Evolutionary conservation across 768 basidiomycete genomes (phyloP), one percentile per base, ranked within the genome.

Genomic region (Dioszegia aurantiaca): DNA sequence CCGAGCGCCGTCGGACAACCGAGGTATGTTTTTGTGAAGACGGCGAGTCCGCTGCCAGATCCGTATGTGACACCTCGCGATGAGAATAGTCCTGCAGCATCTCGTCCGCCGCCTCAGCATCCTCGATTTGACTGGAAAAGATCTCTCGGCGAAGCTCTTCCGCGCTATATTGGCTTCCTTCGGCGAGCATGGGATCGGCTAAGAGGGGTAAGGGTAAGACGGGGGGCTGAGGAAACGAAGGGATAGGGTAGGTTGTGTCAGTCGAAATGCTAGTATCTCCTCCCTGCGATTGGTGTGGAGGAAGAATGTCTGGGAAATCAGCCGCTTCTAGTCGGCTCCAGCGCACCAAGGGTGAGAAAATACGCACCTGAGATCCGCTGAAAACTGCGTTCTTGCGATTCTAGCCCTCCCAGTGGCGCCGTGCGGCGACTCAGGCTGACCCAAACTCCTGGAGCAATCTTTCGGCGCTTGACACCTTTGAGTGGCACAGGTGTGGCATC

Each of bases 171-270:
- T 9, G 24, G 16, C 21, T 42, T 16, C 16, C 40, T 8, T 6
- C 8, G 6, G 33, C 14, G 14, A 33, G 14, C 10, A n/a, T 10
- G 17, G 27, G 33, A 21, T 26, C 23, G 5, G 2, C 31, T 4
- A 19, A 10, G 3, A n/a, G 48, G 3, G 17, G 48, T 21, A 40
- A 54, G 41, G 52, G 54, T 41, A 55, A 45, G 21, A 42, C 43
- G 31, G 42, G 27, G 23, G 54, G 30, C 26, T 12, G 54, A 6
- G 11, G 27, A 36, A 55, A 55, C 1, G 54, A 55, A 14, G 54
- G 54, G 19, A 55, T 43, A 31, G 54, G 42, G 43, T 44, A 55
- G 2, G 54, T 55, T 21, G 54, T 55, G 24, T 55, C 54, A 17
- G 54, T 55, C 10, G 27, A 21, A 16, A 45, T 55, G 28, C 36